These are phyloP conservation scores for Pleurotus ostreatus DNA, from an alignment of 768 basidiomycete species.

Conservation along the genomic window DNA sequence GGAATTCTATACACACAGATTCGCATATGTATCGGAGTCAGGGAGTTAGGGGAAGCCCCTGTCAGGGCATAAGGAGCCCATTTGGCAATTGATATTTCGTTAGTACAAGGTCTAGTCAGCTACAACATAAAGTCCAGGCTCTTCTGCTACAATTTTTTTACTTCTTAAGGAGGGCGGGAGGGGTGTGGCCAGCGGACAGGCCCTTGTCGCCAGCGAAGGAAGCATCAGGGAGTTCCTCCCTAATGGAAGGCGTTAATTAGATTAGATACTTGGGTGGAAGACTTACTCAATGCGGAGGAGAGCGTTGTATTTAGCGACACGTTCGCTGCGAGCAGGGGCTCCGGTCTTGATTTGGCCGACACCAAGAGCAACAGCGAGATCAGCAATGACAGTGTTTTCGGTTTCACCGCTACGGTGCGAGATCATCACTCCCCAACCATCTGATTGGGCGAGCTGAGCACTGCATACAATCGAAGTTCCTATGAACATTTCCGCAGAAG, in stretches of 20 bases:
- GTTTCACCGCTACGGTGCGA: constrained; percentile 99
- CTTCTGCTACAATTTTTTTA: constrained; percentile 22
- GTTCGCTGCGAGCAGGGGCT: constrained; percentile 93
- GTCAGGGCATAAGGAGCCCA: too few relatives aligned
- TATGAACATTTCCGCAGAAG: neutral
- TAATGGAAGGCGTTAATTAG: constrained; percentile 18
- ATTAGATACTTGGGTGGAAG: neutral
- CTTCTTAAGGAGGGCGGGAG: constrained; percentile 72
- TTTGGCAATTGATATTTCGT: neutral
- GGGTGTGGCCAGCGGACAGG: constrained; percentile 68
- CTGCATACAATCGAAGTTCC: constrained; percentile 31
- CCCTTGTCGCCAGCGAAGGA: constrained; percentile 77
- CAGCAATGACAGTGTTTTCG: constrained; percentile 94
- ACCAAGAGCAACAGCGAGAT: constrained; percentile 90
- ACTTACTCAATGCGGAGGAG: constrained; percentile 88
- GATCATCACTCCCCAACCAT: constrained; percentile 99
- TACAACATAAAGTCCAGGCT: neutral
- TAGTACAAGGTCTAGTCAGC: neutral
- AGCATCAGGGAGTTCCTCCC: constrained; percentile 71
- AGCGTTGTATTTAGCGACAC: constrained; percentile 92
- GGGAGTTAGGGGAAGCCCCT: too few relatives aligned
- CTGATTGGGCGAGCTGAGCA: constrained; percentile 92
- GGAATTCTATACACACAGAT: too few relatives aligned
- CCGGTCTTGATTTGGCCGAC: constrained; percentile 98
- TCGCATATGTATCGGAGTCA: too few relatives aligned